These are phyloP conservation scores for Ophiosphaerella narmari DNA, from an alignment of 2,329 filamentous ascomycete genomes.

Conservation along the genomic window DNA sequence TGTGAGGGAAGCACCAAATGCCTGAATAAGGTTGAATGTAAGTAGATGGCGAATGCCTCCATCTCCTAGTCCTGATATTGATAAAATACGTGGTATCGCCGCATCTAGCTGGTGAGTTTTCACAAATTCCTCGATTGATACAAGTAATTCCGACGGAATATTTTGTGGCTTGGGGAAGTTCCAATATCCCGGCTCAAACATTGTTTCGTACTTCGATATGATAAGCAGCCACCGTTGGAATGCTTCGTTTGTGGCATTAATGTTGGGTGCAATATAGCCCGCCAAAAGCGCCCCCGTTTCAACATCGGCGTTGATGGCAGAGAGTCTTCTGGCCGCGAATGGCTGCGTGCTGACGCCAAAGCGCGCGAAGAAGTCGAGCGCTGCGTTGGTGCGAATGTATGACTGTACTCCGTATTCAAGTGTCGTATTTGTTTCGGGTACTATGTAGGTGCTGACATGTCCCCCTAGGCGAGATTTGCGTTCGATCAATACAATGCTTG, in stretches of 20 bases:
- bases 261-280: constrained; percentile 17
- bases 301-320: constrained; percentile 38
- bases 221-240: constrained; percentile 23
- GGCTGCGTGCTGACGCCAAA: constrained; percentile 43
- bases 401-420: constrained; percentile 48
- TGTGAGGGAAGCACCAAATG: constrained; percentile 25
- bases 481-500: constrained; percentile 52
- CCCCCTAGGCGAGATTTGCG: constrained; percentile 50
- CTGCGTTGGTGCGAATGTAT: constrained; percentile 49
- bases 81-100: constrained; percentile 20
- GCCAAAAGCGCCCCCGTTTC: constrained; percentile 24
- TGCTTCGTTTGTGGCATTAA: constrained; percentile 18
- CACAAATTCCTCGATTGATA: constrained; percentile 56
- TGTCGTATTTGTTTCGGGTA: constrained; percentile 38
- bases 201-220: constrained; percentile 19
- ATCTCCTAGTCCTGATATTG: constrained; percentile 24
- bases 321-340: constrained; percentile 9
- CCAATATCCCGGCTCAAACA: constrained; percentile 28
- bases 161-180: constrained; percentile 39
- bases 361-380: constrained; percentile 52
- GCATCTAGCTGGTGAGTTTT: constrained; percentile 46
- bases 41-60: constrained; percentile 21
- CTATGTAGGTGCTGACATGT: constrained; percentile 55
- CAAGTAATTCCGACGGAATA: constrained; percentile 54
- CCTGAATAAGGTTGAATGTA: constrained; percentile 21